Base-by-base conservation (phyloP, 768 basidiomycete genomes). In the Psilocybe subaeruginosa region DNA sequence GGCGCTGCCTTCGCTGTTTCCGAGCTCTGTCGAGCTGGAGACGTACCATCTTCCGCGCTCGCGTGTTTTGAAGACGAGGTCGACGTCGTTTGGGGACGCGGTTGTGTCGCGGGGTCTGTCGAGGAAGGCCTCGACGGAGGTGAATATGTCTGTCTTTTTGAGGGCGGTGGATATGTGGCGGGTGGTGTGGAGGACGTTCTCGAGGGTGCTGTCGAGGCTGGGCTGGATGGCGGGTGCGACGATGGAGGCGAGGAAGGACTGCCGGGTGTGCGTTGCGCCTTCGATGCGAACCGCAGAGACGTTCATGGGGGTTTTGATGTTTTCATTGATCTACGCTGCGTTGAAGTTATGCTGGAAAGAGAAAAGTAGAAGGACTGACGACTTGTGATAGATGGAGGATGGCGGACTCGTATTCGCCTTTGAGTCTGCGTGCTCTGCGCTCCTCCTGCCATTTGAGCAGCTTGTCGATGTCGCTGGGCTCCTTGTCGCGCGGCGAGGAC, bases 1-100 rank as follows among this genome's bases (percentile, higher is more conserved):
- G n/a, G 94, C 95, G 58, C 79, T 95, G 9, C 93, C 97, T 73
- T 98, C 97, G 53, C 89, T 90, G 61, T 97, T 95, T 3, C 97
- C 97, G 5, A 98, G 79, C 69, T 98, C 95, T 3, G 96, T 98
- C 4, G 92, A 83, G 2, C 89, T 92, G 64, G 91, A 92, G 6
- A 96, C 68, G 66, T 82, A 93, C 66, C 89, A 85, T 39, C 92
- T 78, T 4, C 92, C 86, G 58, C 84, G 85, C 73, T 98, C 96
- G 43, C 83, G 79, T 3, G 93, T 83, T 61, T 84, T 83, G 74
- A 97, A 87, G 1, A 96, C 82, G 39, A 99, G 72, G 67, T 97
- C 93, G 9, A 96, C 84, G 63, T 92, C 91, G 8, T 81, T 82
- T 8, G 75, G 72, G 51, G 78, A 71, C 1, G 89, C 85, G 6